Base-by-base conservation (phyloP, 257 asterid species). In the Haberlea rhodopensis region DNA sequence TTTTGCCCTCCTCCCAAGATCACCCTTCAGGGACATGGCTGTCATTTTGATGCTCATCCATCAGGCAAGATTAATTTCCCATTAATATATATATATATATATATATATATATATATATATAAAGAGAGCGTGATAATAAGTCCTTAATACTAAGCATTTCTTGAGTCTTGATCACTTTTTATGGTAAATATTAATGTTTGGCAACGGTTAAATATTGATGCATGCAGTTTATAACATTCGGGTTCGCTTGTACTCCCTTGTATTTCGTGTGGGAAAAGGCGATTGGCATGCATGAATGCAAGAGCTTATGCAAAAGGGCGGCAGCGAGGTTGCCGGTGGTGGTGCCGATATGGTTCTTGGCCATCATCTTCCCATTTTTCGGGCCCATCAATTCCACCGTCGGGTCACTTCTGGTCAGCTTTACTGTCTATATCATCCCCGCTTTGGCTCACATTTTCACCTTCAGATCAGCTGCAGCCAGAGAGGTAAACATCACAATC, bases 261-360 rank as follows among this genome's bases (percentile, higher is more conserved):
- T 92, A 89, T 60, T 89, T 92, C 46, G 98, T 87, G 34, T 87
- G 98, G 98, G 97, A 92, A 62, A 92, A 92, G 83, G 91, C 90
- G 0, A 89, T 92, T 3, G 97, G 98, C 2, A 71, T 92, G 85
- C 98, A 89, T 59, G 96, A 84, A 49, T 87, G 97, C 84, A 87
- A 84, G 82, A 89, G 97, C 79, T 18, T 92, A 62, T 89, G 98
- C 84, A 89, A 85, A 77, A 64, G 97, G 52, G 97, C 97, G 0
- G 89, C 87, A 0, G 92, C 95, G 0, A 78, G 96, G 63, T 63
- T 89, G 75, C 96, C 97, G 0, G 97, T 91, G 58, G 96, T 91
- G 71, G 72, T 91, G 28, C 97, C 98, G 1, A 89, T 91, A 45
- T 91, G 98, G 98, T 91, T 91, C 77, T 53, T 91, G 81, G 98